Evolutionary conservation across 1,139 yeast species (phyloP).

Genomic region (Candida neerlandica): DNA sequence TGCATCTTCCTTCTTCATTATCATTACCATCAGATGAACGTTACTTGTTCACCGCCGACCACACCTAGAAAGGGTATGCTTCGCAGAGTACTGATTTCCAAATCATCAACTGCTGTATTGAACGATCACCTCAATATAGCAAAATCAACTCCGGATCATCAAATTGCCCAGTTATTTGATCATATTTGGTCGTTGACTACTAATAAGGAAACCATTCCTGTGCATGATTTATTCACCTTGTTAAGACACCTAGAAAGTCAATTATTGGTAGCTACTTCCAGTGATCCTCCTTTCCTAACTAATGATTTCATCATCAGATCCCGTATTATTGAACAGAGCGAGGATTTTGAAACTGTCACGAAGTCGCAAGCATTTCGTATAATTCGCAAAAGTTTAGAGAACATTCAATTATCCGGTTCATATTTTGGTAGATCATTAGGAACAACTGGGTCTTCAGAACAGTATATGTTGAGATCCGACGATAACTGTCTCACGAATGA

Average conservation of each 20-base stretch:
- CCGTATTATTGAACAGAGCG: conserved; percentile 8
- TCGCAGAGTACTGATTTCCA: not conserved
- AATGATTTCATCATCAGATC: conserved; percentile 10
- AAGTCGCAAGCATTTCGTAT: conserved; percentile 13
- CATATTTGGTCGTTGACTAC: conserved; percentile 11
- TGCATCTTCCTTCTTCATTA: no score
- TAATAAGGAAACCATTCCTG: not conserved
- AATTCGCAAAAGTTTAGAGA: conserved; percentile 8
- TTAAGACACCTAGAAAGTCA: conserved; percentile 9
- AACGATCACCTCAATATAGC: not conserved
- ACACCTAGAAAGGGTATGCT: not conserved
- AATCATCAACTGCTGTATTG: not conserved
- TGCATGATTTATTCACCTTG: conserved; percentile 8
- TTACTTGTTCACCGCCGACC: not conserved
- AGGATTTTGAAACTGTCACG: conserved; percentile 2
- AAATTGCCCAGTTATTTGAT: conserved; percentile 9
- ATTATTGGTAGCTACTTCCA: not conserved
- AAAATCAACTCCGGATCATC: not conserved
- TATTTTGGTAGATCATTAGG: no score
- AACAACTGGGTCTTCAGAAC: not conserved
- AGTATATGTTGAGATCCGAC: not conserved
- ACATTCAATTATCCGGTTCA: conserved; percentile 9
- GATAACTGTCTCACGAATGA: not conserved
- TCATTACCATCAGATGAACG: not conserved
- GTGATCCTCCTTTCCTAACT: conserved; percentile 4